phyloP scores from a whole-genome alignment of 129 eudicot genomes.

The Flaveria bidentis region DNA sequence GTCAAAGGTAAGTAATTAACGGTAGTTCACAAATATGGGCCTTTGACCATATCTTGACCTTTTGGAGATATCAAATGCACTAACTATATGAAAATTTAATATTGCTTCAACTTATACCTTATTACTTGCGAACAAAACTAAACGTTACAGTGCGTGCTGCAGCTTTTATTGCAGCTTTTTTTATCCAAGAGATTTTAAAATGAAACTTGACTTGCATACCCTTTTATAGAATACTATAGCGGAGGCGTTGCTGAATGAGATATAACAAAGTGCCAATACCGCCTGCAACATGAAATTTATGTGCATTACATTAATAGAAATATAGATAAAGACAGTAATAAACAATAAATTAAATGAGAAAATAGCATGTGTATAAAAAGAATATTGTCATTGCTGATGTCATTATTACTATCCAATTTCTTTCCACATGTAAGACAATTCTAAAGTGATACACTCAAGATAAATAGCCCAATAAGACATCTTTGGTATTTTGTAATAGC shows the following conservation, averaged over 20 bases:
- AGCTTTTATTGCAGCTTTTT: not conserved
- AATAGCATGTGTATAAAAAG: not conserved
- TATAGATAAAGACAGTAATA: conserved; percentile 1
- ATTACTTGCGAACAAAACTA: not conserved
- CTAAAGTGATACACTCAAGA: not conserved
- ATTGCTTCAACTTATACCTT: conserved; percentile 16
- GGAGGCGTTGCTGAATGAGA: not conserved
- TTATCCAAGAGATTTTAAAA: not conserved
- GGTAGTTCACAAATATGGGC: not conserved
- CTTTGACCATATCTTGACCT: conserved; percentile 19
- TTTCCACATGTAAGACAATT: not conserved
- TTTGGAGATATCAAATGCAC: not conserved
- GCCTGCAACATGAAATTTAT: conserved; percentile 22
- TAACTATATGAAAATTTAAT: not conserved
- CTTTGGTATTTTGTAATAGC: not conserved
- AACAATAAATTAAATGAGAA: not conserved
- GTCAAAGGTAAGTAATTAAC: too few relatives aligned
- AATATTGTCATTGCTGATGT: conserved; percentile 28
- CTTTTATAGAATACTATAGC: too few relatives aligned
- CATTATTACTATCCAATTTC: conserved; percentile 12
- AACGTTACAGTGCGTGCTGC: not conserved
- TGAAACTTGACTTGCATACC: too few relatives aligned
- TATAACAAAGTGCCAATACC: conserved; percentile 9
- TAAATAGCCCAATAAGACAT: not conserved
- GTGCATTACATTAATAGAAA: not conserved